Evolutionary conservation across 2,329 filamentous ascomycete species (phyloP).

Genomic region (Pestalotiopsis sp.): DNA sequence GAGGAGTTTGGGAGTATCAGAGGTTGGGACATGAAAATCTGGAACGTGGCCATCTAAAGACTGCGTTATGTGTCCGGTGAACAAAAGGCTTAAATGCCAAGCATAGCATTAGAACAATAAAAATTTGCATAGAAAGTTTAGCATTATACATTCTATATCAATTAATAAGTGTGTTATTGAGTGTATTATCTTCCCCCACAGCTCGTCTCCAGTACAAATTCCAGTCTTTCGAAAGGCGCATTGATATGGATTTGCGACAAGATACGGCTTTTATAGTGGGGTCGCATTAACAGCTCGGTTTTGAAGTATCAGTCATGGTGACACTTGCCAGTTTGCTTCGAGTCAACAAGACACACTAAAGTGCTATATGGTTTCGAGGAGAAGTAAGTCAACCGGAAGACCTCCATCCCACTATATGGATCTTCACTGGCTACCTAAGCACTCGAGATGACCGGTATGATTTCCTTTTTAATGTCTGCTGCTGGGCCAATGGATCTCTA

Average conservation of each 20-base stretch:
- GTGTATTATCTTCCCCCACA: background rate
- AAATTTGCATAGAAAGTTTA: background rate
- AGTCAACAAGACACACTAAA: background rate
- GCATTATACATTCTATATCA: background rate
- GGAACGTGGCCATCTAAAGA: background rate
- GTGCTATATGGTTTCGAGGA: background rate
- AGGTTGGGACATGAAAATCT: background rate
- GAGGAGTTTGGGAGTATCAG: slow-evolving; percentile 6
- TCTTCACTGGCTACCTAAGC: too few relatives aligned
- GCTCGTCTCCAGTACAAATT: background rate
- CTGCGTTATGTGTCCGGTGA: background rate
- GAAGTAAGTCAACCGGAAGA: background rate
- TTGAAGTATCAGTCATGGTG: background rate
- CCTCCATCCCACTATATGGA: background rate
- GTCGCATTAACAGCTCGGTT: background rate
- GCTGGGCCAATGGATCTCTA: background rate
- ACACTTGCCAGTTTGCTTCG: background rate
- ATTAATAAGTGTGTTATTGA: background rate
- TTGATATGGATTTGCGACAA: background rate
- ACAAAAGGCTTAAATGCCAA: background rate
- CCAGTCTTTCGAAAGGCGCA: background rate
- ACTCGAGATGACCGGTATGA: too few relatives aligned
- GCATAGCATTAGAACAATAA: background rate
- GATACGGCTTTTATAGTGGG: background rate
- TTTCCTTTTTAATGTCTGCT: background rate